phyloP scores from a whole-genome alignment of 2,329 filamentous ascomycete species.

The Paecilomyces sp. region DNA sequence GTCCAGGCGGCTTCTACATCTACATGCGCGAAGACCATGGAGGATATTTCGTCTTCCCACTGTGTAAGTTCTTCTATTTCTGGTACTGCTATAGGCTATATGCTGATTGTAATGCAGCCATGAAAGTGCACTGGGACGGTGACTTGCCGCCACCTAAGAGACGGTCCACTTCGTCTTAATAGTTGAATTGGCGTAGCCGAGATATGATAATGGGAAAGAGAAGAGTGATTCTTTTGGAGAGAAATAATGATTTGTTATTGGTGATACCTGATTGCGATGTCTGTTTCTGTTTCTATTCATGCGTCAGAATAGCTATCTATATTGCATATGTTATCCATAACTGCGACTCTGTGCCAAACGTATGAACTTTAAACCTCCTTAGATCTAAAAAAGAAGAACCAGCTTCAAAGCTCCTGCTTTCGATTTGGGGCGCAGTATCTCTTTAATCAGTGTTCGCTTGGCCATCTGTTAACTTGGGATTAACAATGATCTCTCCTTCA shows the following conservation, averaged over 20 bases:
- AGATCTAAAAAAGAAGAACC: not conserved
- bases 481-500: not conserved
- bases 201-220: not conserved
- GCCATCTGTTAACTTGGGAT: not conserved
- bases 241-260: slow-evolving; percentile 20
- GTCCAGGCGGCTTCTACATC: slow-evolving; percentile 48
- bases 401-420: not conserved
- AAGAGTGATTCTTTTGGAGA: not conserved
- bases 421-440: not conserved
- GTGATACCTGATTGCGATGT: not conserved
- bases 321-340: too few relatives aligned
- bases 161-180: slow-evolving; percentile 5
- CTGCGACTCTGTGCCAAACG: too few relatives aligned
- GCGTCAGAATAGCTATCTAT: too few relatives aligned
- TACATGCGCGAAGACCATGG: slow-evolving; percentile 64
- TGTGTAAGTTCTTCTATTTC: slow-evolving; percentile 21
- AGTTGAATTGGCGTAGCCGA: too few relatives aligned
- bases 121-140: slow-evolving; percentile 40
- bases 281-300: not conserved
- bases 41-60: slow-evolving; percentile 46
- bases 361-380: too few relatives aligned
- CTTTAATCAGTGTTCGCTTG: not conserved
- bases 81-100: not conserved
- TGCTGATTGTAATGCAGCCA: slow-evolving; percentile 22
- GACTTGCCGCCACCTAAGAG: slow-evolving; percentile 18